phyloP scores from a whole-genome alignment of 768 basidiomycete species.

The Tephrocybe sp. region DNA sequence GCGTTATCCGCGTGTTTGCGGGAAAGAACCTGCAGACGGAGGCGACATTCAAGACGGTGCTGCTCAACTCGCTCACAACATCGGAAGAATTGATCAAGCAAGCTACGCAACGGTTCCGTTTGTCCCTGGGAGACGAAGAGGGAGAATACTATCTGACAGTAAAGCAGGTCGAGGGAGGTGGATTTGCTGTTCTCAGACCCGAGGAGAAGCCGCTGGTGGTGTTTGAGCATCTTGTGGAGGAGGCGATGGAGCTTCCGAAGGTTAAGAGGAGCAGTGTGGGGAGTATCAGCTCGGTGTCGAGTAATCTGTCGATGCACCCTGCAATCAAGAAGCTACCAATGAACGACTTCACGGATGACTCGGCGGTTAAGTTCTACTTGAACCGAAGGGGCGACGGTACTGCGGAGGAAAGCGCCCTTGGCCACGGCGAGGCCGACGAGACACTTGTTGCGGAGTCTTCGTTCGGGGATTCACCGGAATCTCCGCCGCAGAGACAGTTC shows the following conservation, averaged over 20 bases:
- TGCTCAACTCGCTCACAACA: slow-evolving; percentile 85
- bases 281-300: slow-evolving; percentile 91
- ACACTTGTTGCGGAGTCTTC: slow-evolving; percentile 41
- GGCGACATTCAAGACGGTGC: slow-evolving; percentile 97
- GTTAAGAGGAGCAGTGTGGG: slow-evolving; percentile 93
- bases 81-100: slow-evolving; percentile 85
- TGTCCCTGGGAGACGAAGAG: slow-evolving; percentile 61
- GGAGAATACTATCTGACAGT: slow-evolving; percentile 86
- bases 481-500: slow-evolving; percentile 33
- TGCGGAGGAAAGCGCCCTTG: slow-evolving; percentile 39
- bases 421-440: slow-evolving; percentile 40
- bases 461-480: slow-evolving; percentile 23
- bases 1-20: slow-evolving; percentile 95
- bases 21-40: slow-evolving; percentile 90
- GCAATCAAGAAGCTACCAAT: slow-evolving; percentile 93
- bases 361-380: slow-evolving; percentile 94
- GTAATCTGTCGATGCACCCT: slow-evolving; percentile 91
- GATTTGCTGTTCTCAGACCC: slow-evolving; percentile 69
- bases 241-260: slow-evolving; percentile 77
- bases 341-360: slow-evolving; percentile 98
- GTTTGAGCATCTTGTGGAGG: slow-evolving; percentile 83
- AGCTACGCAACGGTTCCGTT: slow-evolving; percentile 91
- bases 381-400: slow-evolving; percentile 56
- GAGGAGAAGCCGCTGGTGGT: slow-evolving; percentile 84
- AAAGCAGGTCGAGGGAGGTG: slow-evolving; percentile 89